Base-by-base conservation (phyloP, 176 grass and related monocot species). In the Carex parvula region DNA sequence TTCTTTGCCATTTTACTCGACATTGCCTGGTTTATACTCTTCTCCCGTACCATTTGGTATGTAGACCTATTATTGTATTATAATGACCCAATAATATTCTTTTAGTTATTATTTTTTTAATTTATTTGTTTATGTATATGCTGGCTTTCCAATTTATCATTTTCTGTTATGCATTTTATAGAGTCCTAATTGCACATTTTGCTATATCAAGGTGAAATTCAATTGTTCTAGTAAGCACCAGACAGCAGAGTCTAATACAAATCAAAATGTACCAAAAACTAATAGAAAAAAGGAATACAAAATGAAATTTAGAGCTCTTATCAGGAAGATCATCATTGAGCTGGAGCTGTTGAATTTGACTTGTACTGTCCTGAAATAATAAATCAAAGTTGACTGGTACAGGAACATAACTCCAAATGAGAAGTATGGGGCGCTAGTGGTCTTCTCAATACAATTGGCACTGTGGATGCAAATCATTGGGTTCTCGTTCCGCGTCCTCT, bases 391-490 rank as follows among this genome's bases (percentile, higher is more conserved):
- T 65, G 44, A 2, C 73, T 44, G 79, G 30, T 88, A 64, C 87
- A 99, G 96, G 96, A 95, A 91, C 86, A 84, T 85, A 83, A 81
- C 71, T 88, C 90, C 93, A 69, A 88, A 95, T 79, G 87, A 99
- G 81, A 94, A 99, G 80, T 94, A 94, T 74, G 90, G 91, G 20
- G 64, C 70, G 54, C 81, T 86, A 55, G 90, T 92, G 89, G 89
- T 92, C 81, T 95, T 99, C 88, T 99, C 96, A 69, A 86, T 99
- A 55, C 91, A 80, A 89, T 87, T 99, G 86, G 88, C 89, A 64
- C 88, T 94, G 81, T 99, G 84, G 86, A 99, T 99, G 93, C 93
- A 99, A 95, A 99, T 95, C 60, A 89, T 92, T 86, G 96, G 96
- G 79, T 99, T 99, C 90, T 99, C 96, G 72, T 84, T 95, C 60